Base-by-base conservation (phyloP, 805 yeast species). In the Suhomyces xylopsoci region DNA sequence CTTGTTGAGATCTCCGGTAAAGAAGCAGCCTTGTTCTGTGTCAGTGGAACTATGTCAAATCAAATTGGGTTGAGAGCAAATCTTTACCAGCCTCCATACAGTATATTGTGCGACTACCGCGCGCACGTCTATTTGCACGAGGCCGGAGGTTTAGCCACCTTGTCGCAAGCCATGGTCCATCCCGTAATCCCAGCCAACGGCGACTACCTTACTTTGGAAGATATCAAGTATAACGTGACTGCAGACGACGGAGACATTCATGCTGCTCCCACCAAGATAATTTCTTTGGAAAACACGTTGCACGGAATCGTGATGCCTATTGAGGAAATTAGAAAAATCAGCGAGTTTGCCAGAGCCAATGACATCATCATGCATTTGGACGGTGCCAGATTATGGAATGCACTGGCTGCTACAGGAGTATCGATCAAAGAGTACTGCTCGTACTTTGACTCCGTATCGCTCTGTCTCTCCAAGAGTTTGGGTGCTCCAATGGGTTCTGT, bases 361-460 rank as follows among this genome's bases (percentile, higher is more conserved):
- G 77, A 75, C 51, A 70, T 89, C 51, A 78, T 74, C 51, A 68
- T 91, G 59, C 97, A 93, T 63, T 82, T 91, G 61, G 98, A 92
- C 67, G 98, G 97, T 56, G 98, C 97, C n/a, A 81, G 98, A 61
- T 71, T 92, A 48, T 91, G 96, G 92, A 89, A 88, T 67, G 97
- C 97, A n/a, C 76, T 84, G 41, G 87, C 80, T 10, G 92, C 80
- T 25, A 82, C 90, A 8, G 90, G 88, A 24, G 76, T 88, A 36
- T 71, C 90, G 15, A 70, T 91, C 55, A 70, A 68, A 17, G 89
- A 89, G 62, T 90, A 85, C 68, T 88, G 96, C 59, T 76, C 79
- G 56, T 73, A 83, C 55, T 91, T 91, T 66, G 97, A 91, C 69
- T 84, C 94, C n/a, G 88, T 92, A 47, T 89, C 96, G 14, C 78